Base-by-base conservation (phyloP, 208 protist species). In the Leishmania mexicana region DNA sequence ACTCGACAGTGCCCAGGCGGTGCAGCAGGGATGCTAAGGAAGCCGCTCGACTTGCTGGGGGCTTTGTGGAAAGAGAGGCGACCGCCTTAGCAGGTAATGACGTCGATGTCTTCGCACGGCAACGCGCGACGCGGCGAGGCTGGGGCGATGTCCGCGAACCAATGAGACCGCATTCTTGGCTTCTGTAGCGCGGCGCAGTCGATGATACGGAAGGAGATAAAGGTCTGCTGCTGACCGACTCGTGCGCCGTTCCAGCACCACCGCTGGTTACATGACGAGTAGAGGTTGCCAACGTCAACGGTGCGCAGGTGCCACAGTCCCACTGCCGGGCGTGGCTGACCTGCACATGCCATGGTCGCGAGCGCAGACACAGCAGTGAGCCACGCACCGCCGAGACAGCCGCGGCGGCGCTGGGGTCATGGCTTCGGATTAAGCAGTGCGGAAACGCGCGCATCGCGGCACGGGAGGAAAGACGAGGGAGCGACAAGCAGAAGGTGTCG, bases 151-250 rank as follows among this genome's bases (percentile, higher is more conserved):
- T 0, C 70, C 45, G 42, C 10, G 28, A 54, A 54, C 45, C 70
- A 38, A 54, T 51, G 70, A 45, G 19, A 1, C 40, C 70, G 45
- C 70, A 19, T 35, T 51, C 70, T 54, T 24, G 70, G 10, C 70
- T 74, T 53, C 38, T 45, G 70, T 74, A 74, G 45, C 70, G 70
- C 45, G 70, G 70, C 3, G 70, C 42, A 54, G 70, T n/a, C 24
- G 28, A 38, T 74, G 45, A 54, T 53, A 45, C 3, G 42, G 35
- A 24, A 72, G 35, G 28, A 35, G 70, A 35, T 4, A 54, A 51
- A 53, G 21, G 45, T 17, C n/a, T 45, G 28, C 11, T 31, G 6
- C 21, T 74, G 70, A 2, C 7, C 2, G 28, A 53, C 70, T 54
- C 45, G 70, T 54, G 70, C 51, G 70, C 70, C 45, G 70, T 45